phyloP scores from a whole-genome alignment of 164 flowering plant genomes.

The Santalum album region DNA sequence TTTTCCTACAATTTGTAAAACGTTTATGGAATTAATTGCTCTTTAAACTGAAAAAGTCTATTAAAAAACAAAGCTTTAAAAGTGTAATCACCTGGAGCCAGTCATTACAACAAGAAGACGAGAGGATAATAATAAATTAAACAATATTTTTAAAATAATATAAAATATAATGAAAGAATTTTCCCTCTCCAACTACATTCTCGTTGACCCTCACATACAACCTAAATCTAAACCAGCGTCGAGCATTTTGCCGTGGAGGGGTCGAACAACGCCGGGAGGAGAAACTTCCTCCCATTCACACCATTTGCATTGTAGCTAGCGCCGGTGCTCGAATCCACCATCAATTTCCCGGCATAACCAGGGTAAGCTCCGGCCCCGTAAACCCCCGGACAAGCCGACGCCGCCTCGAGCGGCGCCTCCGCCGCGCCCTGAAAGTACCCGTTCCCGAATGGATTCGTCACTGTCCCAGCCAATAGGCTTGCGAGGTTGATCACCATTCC shows the following conservation, averaged over 20 bases:
- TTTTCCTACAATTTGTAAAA: no score
- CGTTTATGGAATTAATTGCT: no score
- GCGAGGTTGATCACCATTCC: constrained; percentile 47
- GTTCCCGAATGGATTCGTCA: constrained; percentile 46
- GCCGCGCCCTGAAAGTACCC: constrained; percentile 44
- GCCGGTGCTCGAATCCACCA: constrained; percentile 36
- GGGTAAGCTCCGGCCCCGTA: constrained; percentile 55
- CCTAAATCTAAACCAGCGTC: constrained; percentile 17
- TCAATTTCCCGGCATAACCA: constrained; percentile 43
- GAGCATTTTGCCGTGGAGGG: constrained; percentile 35
- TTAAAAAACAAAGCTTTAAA: no score
- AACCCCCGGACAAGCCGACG: constrained; percentile 45
- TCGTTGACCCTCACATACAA: no score
- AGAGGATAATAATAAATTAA: no score
- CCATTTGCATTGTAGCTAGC: constrained; percentile 52
- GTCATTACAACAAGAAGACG: no score
- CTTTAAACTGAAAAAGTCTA: no score
- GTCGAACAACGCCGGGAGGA: constrained; percentile 47
- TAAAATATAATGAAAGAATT: not conserved
- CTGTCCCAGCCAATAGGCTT: constrained; percentile 43
- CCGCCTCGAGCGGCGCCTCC: constrained; percentile 48
- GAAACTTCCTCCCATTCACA: constrained; percentile 31
- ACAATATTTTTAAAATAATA: no score
- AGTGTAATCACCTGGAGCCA: no score
- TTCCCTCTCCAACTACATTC: not conserved